Base-by-base conservation (phyloP, 2,329 filamentous ascomycete species). In the Sclerotinia sclerotiorum region DNA sequence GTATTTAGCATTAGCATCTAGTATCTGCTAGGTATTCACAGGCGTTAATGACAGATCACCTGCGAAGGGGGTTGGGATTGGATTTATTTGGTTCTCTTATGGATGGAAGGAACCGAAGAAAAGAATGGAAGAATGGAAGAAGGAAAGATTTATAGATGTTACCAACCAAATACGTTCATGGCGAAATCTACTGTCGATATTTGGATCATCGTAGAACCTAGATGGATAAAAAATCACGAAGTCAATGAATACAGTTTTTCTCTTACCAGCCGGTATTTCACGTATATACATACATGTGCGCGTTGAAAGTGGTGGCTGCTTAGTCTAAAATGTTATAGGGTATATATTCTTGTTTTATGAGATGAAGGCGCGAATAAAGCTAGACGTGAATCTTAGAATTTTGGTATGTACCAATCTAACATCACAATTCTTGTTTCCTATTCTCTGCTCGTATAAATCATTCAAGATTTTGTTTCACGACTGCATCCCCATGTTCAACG, bases 11-110 rank as follows among this genome's bases (percentile, higher is more conserved):
- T 57, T 19, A 55, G 24, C 13, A 52, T 60, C 42, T 13, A 48
- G 44, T 21, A 49, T 61, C 27, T 49, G 44, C 21, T 35, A 61
- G 46, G 29, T 62, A 39, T 24, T 51, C 10, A 49, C 29, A 13
- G 44, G 44, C 44, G 44, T 49, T 62, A 35, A 49, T 56, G 58
- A 49, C 46, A 62, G 58, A 29, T 49, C 58, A 62, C 29, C 46
- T 62, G 46, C 46, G 15, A 62, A 51, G 60, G 46, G 13, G 46
- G 46, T 19, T 51, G 39, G n/a, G 29, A 19, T 35, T 49, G 27
- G 29, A 35, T 62, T 62, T n/a, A 49, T 7, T 35, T 49, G 27
- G 19, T 24, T 24, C 11, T n/a, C 6, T 48, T 24, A 32, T 48
- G 11, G 19, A 57, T 42, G 19, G 5, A 52, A 27, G 24, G 24